A percentile compares a stretch with the other conserved stretches of the same genome.
Conservation (phyloP, 163 green algal genomes). For the Chlamydomonas reinhardtii region DNA sequence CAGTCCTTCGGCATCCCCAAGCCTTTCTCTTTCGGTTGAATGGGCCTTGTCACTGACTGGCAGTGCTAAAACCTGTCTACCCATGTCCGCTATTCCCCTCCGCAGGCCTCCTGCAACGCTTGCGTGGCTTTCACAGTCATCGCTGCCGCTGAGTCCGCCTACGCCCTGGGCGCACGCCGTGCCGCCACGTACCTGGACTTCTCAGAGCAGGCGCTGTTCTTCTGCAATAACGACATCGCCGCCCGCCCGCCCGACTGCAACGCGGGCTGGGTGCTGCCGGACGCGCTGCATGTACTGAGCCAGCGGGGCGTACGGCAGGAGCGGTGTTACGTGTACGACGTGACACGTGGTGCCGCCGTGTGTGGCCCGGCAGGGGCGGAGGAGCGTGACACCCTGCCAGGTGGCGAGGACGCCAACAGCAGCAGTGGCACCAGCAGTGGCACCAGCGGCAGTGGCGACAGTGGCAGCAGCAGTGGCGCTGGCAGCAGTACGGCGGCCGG, state of each 20-base stretch:
- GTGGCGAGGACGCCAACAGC: no score
- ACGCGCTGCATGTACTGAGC: background rate
- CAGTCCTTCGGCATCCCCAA: no score
- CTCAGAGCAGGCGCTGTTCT: background rate
- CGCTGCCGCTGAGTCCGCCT: conserved; percentile 20
- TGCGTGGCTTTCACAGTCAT: conserved; percentile 33
- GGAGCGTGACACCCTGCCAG: no score
- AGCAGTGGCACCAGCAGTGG: no score
- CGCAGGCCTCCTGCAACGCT: conserved; percentile 19
- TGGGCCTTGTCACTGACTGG: no score
- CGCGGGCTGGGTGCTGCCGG: background rate
- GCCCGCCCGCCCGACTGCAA: background rate
- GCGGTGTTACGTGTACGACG: background rate
- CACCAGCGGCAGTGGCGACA: background rate
- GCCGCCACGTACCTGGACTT: background rate
- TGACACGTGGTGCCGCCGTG: background rate
- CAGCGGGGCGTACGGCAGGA: background rate
- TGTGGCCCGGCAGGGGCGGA: background rate
- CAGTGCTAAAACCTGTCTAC: no score
- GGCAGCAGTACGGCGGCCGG: background rate
- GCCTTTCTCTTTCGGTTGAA: background rate
- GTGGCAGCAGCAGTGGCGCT: no score
- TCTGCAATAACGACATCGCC: background rate
- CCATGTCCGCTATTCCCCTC: no score
- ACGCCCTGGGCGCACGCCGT: background rate